Evolutionary conservation across 1,284 basidiomycete genomes (phyloP), one percentile per base, ranked within the genome.

Genomic region (Melampsora larici-populina): DNA sequence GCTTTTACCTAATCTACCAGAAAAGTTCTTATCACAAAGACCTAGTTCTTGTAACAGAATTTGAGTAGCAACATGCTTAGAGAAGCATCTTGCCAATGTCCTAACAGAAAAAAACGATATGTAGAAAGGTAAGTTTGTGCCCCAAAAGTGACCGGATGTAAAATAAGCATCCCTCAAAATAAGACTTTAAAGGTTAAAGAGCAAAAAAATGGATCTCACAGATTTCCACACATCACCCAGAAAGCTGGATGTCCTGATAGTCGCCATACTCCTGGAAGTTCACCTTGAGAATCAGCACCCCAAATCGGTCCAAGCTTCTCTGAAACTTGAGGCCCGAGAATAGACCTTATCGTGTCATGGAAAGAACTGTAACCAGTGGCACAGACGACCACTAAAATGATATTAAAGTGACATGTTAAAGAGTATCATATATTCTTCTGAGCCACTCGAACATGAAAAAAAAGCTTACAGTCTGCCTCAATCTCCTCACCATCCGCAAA

Each of bases 211-310:
- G 55, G 43, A 46, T 46, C 72, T 46, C 62, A 74, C 72, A 74
- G 65, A 51, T 74, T 74, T 17, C 72, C 72, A 55, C 72, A 68
- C 73, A 76, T 76, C 33, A 68, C 31, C 64, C 73, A 68, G 15
- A 76, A 24, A 26, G 63, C 73, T 7, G 73, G 65, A 49, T 76
- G 73, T 21, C 73, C 73, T 67, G 13, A 68, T 0, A 68, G 48
- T 40, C 73, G 8, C 73, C 75, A 80, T 33, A 74, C 74, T n/a
- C 79, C 72, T 26, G 85, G 84, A 55, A 89, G 83, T 82, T 90
- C 89, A 0, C 88, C 88, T 79, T 90, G 89, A 17, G 83, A 81
- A 80, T 88, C 86, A 43, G 89, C 80, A 1, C 88, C 87, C 90
- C 89, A 90, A 33, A 90, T 83, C 0, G 85, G 85, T 46, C 85